phyloP scores from a whole-genome alignment of 2,329 filamentous ascomycete genomes.

The Sarocladium strictum region DNA sequence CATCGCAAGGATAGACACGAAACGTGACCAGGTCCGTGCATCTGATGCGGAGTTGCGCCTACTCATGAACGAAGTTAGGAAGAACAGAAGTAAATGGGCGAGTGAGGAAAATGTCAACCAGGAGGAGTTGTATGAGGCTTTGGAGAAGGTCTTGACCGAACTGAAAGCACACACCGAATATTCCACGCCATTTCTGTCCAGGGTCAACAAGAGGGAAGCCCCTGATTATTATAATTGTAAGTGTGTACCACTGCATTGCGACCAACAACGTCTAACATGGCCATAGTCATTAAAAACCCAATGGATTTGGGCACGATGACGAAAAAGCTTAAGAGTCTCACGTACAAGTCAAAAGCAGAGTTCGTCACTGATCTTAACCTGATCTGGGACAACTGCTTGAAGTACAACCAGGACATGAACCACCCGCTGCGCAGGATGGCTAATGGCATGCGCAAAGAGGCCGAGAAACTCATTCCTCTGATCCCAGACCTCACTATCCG shows the following conservation, averaged over 20 bases:
- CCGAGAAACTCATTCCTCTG: conserved; percentile 89
- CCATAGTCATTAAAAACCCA: conserved; percentile 80
- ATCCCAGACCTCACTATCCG: conserved; percentile 91
- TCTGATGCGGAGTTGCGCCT: conserved; percentile 89
- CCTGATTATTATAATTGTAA: conserved; percentile 91
- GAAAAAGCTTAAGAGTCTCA: conserved; percentile 82
- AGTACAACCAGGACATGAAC: conserved; percentile 85
- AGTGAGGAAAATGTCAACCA: conserved; percentile 96
- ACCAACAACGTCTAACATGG: conserved; percentile 16
- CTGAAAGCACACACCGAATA: conserved; percentile 97
- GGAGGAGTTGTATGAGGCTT: conserved; percentile 93
- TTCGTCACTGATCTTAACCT: conserved; percentile 91
- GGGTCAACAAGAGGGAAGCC: conserved; percentile 94
- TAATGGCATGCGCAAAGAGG: conserved; percentile 93
- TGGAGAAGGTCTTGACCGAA: conserved; percentile 95
- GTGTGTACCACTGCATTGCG: conserved; percentile 21
- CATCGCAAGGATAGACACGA: conserved; percentile 90
- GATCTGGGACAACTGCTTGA: conserved; percentile 95
- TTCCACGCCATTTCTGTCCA: conserved; percentile 88
- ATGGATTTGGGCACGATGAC: conserved; percentile 99
- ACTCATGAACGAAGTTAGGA: conserved; percentile 94
- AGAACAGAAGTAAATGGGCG: conserved; percentile 98
- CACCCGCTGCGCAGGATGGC: conserved; percentile 90
- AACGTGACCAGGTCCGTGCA: conserved; percentile 82
- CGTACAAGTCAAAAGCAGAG: conserved; percentile 85